These are phyloP conservation scores for Podospora fimiseda DNA, from an alignment of 495 filamentous ascomycete species.

Conservation along the genomic window DNA sequence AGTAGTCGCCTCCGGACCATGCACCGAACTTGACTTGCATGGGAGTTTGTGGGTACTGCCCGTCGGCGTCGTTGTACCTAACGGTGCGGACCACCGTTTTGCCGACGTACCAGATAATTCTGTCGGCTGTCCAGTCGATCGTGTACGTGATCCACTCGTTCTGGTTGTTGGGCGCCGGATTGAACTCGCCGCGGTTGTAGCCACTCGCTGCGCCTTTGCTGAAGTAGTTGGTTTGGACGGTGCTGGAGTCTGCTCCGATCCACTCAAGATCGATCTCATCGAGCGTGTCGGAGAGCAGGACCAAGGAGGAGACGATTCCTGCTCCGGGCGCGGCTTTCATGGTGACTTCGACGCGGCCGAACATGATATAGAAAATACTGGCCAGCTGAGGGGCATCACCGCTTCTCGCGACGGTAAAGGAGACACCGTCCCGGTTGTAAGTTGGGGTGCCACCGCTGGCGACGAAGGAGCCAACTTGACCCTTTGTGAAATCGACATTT, in stretches of 20 bases:
- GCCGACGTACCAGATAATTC: constrained; percentile 78
- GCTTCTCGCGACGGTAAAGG: constrained; percentile 74
- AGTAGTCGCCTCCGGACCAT: constrained; percentile 79
- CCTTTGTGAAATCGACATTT: constrained; percentile 72
- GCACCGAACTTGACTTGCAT: constrained; percentile 80
- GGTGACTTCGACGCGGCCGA: constrained; percentile 66
- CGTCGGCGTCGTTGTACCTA: constrained; percentile 46
- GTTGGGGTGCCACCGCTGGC: constrained; percentile 55
- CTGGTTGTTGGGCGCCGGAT: constrained; percentile 56
- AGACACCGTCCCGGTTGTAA: constrained; percentile 70
- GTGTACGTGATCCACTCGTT: constrained; percentile 76
- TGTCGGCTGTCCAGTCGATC: constrained; percentile 76
- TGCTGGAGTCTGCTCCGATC: constrained; percentile 55
- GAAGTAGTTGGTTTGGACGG: constrained; percentile 90
- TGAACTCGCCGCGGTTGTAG: constrained; percentile 70
- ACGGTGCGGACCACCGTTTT: constrained; percentile 64
- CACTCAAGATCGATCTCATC: constrained; percentile 96
- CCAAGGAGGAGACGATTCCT: constrained; percentile 76
- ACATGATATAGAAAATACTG: constrained; percentile 76
- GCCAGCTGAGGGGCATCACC: constrained; percentile 80
- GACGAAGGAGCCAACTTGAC: constrained; percentile 64
- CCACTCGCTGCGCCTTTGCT: constrained; percentile 73
- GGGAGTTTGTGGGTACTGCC: constrained; percentile 84
- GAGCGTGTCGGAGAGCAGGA: constrained; percentile 81
- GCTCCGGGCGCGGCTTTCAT: constrained; percentile 63